Evolutionary conservation across 2,329 filamentous ascomycete species (phyloP).

Genomic region (Nakataea oryzae): DNA sequence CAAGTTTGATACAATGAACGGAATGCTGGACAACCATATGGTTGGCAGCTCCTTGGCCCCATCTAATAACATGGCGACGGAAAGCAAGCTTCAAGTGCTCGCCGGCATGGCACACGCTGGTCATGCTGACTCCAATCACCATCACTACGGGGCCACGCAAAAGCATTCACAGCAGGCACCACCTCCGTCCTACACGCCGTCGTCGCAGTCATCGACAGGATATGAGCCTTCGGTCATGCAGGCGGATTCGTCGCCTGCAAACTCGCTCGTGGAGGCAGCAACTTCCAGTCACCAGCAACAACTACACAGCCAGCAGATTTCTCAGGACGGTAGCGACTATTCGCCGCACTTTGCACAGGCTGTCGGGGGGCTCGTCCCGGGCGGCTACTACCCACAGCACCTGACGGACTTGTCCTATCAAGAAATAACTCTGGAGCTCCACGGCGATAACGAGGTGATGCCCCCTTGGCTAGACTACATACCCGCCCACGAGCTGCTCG

Average conservation of each 20-base stretch:
- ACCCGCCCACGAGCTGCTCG: slow-evolving; percentile 49
- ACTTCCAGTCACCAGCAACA: slow-evolving; percentile 1
- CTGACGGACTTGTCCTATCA: slow-evolving; percentile 51
- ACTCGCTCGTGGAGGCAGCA: slow-evolving; percentile 24
- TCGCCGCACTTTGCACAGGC: slow-evolving; percentile 16
- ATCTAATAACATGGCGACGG: background rate
- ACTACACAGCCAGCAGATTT: background rate
- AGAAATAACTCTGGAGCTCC: slow-evolving; percentile 59
- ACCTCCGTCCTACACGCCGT: slow-evolving; percentile 4
- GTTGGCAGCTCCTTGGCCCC: background rate
- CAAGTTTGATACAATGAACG: background rate
- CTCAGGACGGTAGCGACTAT: slow-evolving; percentile 8
- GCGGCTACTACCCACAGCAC: background rate
- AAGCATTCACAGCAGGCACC: slow-evolving; percentile 8
- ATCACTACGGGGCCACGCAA: background rate
- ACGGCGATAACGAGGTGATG: slow-evolving; percentile 58
- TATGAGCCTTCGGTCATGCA: slow-evolving; percentile 30
- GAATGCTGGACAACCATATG: background rate
- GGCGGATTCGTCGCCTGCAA: slow-evolving; percentile 27
- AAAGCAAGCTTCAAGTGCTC: slow-evolving; percentile 8
- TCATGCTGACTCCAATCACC: background rate
- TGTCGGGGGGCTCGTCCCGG: background rate
- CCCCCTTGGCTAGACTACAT: slow-evolving; percentile 64
- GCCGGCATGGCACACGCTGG: slow-evolving; percentile 6
- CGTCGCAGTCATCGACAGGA: slow-evolving; percentile 23